A percentile compares a stretch with the other conserved stretches of the same genome.
Evolutionary conservation across 129 eudicot species (phyloP).

Genomic region (Chrysanthemum lavandulifolium): DNA sequence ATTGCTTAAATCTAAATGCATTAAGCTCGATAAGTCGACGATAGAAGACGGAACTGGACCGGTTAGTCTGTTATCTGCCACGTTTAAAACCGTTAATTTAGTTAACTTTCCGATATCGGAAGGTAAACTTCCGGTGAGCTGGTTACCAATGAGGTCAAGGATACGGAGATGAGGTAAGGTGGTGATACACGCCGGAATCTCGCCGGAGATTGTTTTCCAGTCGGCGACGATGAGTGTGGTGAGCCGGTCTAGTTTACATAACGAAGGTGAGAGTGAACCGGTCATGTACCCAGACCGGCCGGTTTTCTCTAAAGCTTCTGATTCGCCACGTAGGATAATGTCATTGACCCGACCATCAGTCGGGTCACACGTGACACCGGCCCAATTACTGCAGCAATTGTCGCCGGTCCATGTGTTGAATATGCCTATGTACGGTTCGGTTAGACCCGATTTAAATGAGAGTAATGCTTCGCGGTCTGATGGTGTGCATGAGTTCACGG

Average conservation of each 20-base stretch:
- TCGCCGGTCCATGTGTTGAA: conserved; percentile 70
- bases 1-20: conserved; percentile 73
- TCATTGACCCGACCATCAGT: conserved; percentile 69
- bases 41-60: conserved; percentile 68
- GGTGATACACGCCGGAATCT: conserved; percentile 66
- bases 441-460: conserved; percentile 45
- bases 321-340: conserved; percentile 73
- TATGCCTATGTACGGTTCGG: conserved; percentile 72
- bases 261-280: conserved; percentile 65
- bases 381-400: conserved; percentile 73
- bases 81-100: conserved; percentile 58
- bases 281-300: conserved; percentile 88
- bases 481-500: conserved; percentile 59
- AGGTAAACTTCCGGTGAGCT: conserved; percentile 62
- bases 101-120: conserved; percentile 55
- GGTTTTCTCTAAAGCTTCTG: conserved; percentile 66
- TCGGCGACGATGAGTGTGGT: conserved; percentile 74
- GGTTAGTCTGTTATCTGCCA: conserved; percentile 64
- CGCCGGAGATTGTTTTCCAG: conserved; percentile 85
- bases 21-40: conserved; percentile 47
- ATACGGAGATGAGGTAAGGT: conserved; percentile 54
- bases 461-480: conserved; percentile 71
- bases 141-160: conserved; percentile 73
- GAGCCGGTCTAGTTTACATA: conserved; percentile 71
- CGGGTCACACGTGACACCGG: conserved; percentile 87